phyloP scores from a whole-genome alignment of 2,329 filamentous ascomycete genomes.

The Ceratocystis albifundus region DNA sequence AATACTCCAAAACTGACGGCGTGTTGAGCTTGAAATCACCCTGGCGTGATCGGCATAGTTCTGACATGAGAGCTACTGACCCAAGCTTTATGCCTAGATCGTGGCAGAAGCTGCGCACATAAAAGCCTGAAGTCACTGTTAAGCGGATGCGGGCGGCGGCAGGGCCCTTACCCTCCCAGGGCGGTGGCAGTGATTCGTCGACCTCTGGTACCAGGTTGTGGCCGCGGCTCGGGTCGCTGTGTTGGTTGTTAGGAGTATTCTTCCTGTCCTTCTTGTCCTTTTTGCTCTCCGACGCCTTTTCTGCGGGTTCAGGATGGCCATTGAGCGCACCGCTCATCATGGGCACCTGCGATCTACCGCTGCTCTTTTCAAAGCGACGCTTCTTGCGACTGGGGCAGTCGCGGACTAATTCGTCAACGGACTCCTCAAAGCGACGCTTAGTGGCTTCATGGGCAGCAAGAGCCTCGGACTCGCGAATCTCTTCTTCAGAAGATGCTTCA shows the following conservation, averaged over 20 bases:
- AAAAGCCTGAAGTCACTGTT: slow-evolving; percentile 92
- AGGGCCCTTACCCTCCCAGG: slow-evolving; percentile 51
- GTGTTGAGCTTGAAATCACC: slow-evolving; percentile 63
- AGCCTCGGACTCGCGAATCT: slow-evolving; percentile 44
- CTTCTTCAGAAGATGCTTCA: slow-evolving; percentile 40
- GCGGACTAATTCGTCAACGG: slow-evolving; percentile 45
- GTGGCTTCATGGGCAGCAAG: slow-evolving; percentile 45
- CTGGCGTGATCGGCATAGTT: slow-evolving; percentile 69
- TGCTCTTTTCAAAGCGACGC: slow-evolving; percentile 26
- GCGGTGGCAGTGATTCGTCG: slow-evolving; percentile 39
- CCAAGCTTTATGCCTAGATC: slow-evolving; percentile 75
- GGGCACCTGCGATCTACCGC: slow-evolving; percentile 27
- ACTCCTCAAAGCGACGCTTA: slow-evolving; percentile 48
- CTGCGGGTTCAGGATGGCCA: slow-evolving; percentile 14
- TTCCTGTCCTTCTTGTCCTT: slow-evolving; percentile 14
- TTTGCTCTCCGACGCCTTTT: slow-evolving; percentile 1
- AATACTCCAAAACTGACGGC: slow-evolving; percentile 64
- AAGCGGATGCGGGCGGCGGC: slow-evolving; percentile 75
- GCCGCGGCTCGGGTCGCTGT: slow-evolving; percentile 32
- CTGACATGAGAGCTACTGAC: slow-evolving; percentile 76
- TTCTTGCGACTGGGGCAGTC: slow-evolving; percentile 33
- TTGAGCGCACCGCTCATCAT: slow-evolving; percentile 22
- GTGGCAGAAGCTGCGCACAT: slow-evolving; percentile 86
- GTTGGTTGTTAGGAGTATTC: slow-evolving; percentile 14
- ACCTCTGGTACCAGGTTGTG: slow-evolving; percentile 44